Evolutionary conservation across 2,329 filamentous ascomycete genomes (phyloP), one percentile per base, ranked within the genome.

Genomic region (Sarocladium brachiariae): DNA sequence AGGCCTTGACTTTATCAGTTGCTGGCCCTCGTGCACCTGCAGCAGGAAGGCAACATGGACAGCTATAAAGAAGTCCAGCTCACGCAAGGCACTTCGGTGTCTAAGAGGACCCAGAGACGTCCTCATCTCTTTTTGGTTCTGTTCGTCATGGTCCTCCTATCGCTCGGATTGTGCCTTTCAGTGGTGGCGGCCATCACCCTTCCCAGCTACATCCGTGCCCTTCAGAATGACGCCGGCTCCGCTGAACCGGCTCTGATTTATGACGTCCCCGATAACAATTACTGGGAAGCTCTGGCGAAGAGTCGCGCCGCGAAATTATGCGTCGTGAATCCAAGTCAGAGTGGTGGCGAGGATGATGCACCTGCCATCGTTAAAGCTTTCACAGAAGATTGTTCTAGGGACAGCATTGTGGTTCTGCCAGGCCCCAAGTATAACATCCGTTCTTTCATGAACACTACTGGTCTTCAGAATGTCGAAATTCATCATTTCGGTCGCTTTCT

Each of bases 381-480:
- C 49, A 67, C 63, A 39, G 30, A 57, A 4, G 39, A 58, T 2
- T 69, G 66, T 52, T 58, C 59, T 2, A 50, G 41, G 19, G 59
- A 60, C 25, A 59, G 62, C 34, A 55, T 67, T 35, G 55, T 69
- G 23, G 62, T 65, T 33, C 56, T 69, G 10, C 59, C 64, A 1
- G 63, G 65, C 6, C 58, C 59, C 2, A 54, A 57, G 7, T 70
- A 70, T 58, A 58, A 64, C 50, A 65, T 70, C 55, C 57, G 57
- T 38, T 57, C 58, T 33, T 59, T 63, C 50, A 68, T 70, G 66
- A 63, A 63, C 19, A 69, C 65, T 0, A 52, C 58, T 34, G 43
- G 55, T 13, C 58, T 70, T 24, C 41, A 60, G 8, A 55, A 69
- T 35, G 65, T 71, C 24, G 65, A 70, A 37, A 76, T 77, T 14